Conservation (phyloP, 495 filamentous ascomycete genomes). For the Neurospora sp. region DNA sequence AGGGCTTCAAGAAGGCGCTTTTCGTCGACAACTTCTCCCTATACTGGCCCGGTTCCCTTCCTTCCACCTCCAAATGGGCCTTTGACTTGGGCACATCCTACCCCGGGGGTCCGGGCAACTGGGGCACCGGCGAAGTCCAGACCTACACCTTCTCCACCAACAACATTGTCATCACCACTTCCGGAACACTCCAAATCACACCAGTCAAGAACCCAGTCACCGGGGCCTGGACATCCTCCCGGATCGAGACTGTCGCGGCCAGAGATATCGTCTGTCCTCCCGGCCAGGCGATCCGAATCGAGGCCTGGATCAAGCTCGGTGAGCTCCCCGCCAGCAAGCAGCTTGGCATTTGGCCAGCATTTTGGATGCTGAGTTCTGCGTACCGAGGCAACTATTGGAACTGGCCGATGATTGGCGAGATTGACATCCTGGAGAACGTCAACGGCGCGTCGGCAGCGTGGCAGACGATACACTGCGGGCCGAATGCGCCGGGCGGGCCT, state of each 20-base stretch:
- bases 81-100: conserved; percentile 18
- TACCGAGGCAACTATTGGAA: conserved; percentile 21
- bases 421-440: conserved; percentile 38
- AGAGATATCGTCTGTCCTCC: conserved; percentile 26
- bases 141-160: conserved; percentile 15
- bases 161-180: conserved; percentile 16
- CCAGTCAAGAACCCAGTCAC: conserved; percentile 1
- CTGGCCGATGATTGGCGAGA: conserved; percentile 37
- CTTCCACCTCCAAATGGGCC: conserved; percentile 14
- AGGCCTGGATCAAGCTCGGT: conserved; percentile 30
- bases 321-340: conserved; percentile 16
- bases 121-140: conserved; percentile 25
- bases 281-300: conserved; percentile 25
- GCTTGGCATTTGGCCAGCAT: conserved; percentile 41
- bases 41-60: conserved; percentile 1
- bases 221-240: conserved; percentile 33
- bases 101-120: conserved; percentile 16
- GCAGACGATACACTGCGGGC: conserved; percentile 39
- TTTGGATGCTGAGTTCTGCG: conserved; percentile 33
- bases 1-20: conserved; percentile 2
- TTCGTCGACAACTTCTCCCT: conserved; percentile 13
- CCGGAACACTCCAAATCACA: conserved; percentile 12
- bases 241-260: conserved; percentile 25
- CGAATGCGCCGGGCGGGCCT: conserved; percentile 20
- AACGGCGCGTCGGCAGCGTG: conserved; percentile 27